phyloP scores from a whole-genome alignment of 805 yeast species.

The Ogataea pilisensis region DNA sequence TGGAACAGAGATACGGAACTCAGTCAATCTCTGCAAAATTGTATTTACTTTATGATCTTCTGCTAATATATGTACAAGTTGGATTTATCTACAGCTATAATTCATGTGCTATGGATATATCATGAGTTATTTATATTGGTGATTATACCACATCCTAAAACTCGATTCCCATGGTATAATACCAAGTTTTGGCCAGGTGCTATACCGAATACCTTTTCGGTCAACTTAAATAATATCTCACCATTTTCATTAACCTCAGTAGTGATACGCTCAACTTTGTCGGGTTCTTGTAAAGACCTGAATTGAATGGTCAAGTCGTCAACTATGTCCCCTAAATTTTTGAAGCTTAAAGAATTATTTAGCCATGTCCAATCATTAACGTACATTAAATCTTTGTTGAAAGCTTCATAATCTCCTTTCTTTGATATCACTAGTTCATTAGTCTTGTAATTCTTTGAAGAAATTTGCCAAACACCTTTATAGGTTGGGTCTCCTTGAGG shows the following conservation, averaged over 20 bases:
- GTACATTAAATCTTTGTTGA: slow-evolving; percentile 43
- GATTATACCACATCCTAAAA: slow-evolving; percentile 62
- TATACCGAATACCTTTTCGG: slow-evolving; percentile 57
- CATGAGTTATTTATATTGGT: slow-evolving; percentile 5
- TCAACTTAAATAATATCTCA: slow-evolving; percentile 36
- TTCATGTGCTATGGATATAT: slow-evolving; percentile 5
- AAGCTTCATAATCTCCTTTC: slow-evolving; percentile 56
- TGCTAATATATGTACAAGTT: not conserved
- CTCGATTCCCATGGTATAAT: slow-evolving; percentile 59
- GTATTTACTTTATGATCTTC: not conserved
- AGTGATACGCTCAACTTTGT: not conserved
- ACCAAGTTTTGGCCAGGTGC: slow-evolving; percentile 89
- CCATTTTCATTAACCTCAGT: slow-evolving; percentile 18
- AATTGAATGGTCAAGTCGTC: slow-evolving; percentile 50
- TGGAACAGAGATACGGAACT: too few species aligned
- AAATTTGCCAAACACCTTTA: slow-evolving; percentile 83
- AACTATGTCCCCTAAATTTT: slow-evolving; percentile 2
- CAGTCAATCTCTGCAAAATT: too few species aligned
- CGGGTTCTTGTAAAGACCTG: slow-evolving; percentile 67
- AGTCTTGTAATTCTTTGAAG: slow-evolving; percentile 56
- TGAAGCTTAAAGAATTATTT: slow-evolving; percentile 15
- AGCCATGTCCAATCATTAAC: slow-evolving; percentile 52
- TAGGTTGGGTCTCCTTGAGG: slow-evolving; percentile 82
- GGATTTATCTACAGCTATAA: not conserved
- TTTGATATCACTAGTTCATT: slow-evolving; percentile 79